These are phyloP conservation scores for Gremmenia infestans DNA, from an alignment of 2,329 filamentous ascomycete species.

Conservation along the genomic window DNA sequence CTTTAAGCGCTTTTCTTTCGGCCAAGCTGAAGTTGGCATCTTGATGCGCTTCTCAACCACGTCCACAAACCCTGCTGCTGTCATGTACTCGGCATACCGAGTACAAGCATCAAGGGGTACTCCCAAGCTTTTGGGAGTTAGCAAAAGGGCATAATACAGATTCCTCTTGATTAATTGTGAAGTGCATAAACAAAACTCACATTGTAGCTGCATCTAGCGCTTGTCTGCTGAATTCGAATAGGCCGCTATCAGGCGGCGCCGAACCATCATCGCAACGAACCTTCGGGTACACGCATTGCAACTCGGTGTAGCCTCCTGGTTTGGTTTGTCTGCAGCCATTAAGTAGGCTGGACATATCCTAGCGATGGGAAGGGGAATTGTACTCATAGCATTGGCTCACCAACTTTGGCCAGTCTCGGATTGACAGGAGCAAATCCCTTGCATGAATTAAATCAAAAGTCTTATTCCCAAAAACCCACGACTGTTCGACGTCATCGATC, in stretches of 20 bases:
- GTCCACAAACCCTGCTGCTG: constrained; percentile 24
- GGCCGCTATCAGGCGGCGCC: constrained; percentile 9
- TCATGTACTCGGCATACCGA: constrained; percentile 3
- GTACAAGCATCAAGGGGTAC: constrained; percentile 2
- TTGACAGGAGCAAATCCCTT: constrained; percentile 15
- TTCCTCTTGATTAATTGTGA: background rate
- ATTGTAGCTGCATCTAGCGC: constrained; percentile 36
- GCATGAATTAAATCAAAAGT: constrained; percentile 46
- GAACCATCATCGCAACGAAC: constrained; percentile 23
- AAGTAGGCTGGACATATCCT: background rate
- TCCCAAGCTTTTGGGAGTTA: constrained; percentile 1
- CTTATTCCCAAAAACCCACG: constrained; percentile 41
- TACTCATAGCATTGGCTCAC: constrained; percentile 21
- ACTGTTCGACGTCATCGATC: constrained; percentile 47
- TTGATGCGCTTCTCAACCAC: constrained; percentile 14
- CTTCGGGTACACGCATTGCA: constrained; percentile 17
- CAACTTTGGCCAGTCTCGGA: constrained; percentile 18
- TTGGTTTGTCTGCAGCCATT: constrained; percentile 5
- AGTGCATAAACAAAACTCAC: background rate
- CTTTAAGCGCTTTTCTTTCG: constrained; percentile 15
- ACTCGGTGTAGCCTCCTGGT: constrained; percentile 22
- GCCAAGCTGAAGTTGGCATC: constrained; percentile 13
- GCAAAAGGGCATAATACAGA: constrained; percentile 25
- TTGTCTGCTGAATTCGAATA: constrained; percentile 36
- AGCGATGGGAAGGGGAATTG: constrained; percentile 20